A percentile compares a stretch with the other conserved stretches of the same genome.
Evolutionary conservation across 1,284 basidiomycete genomes (phyloP).

Genomic region (Mycena citricolor): DNA sequence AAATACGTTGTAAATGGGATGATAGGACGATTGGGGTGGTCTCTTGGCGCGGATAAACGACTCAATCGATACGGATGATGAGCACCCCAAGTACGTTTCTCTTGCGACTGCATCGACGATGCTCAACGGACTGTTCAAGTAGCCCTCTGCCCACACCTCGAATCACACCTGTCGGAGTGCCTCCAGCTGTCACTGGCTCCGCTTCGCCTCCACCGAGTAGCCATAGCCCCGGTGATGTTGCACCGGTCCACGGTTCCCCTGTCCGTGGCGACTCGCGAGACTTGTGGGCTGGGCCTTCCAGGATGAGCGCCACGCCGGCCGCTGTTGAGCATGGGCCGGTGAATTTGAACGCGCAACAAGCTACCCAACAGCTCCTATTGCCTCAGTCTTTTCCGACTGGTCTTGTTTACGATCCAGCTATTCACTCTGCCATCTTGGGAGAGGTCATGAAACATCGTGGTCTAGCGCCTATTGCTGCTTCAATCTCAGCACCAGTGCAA

Average conservation of each 20-base stretch:
- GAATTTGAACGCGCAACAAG: no score
- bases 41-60: constrained; percentile 47
- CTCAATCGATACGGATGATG: constrained; percentile 37
- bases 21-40: constrained; percentile 55
- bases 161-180: constrained; percentile 45
- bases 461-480: constrained; percentile 9
- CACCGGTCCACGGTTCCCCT: no score
- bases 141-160: constrained; percentile 61
- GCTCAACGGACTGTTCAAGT: constrained; percentile 35
- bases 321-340: no score
- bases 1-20: constrained; percentile 41
- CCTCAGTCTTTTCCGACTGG: background rate
- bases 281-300: no score
- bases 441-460: constrained; percentile 27
- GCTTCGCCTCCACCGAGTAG: background rate
- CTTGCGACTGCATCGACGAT: constrained; percentile 6
- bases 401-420: background rate
- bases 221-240: no score
- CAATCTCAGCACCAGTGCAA: constrained; percentile 13
- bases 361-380: no score
- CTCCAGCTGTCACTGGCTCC: background rate
- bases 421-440: constrained; percentile 21
- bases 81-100: constrained; percentile 6
- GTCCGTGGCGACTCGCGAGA: no score
- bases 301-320: no score